Base-by-base conservation (phyloP, 176 grass and related monocot species). In the Elaeis guineensis region DNA sequence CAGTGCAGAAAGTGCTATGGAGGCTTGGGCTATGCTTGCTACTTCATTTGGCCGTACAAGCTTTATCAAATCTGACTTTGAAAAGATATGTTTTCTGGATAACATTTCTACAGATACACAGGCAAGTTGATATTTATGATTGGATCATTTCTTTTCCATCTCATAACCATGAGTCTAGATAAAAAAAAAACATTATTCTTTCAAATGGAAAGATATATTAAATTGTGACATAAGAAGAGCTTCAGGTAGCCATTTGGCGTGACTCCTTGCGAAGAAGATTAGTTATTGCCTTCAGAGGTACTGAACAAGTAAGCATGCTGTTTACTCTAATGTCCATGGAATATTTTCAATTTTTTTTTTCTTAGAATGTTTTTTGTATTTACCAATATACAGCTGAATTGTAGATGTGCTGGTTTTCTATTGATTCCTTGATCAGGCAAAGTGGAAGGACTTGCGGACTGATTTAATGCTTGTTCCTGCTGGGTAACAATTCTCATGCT, bases 31-130 rank as follows among this genome's bases (percentile, higher is more conserved):
- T 70, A 87, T 96, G 91, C 83, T 96, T 71, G 80, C 91, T 63
- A 87, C 71, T 75, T 96, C 91, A 78, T 52, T 96, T 60, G 91
- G 86, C 25, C 83, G 80, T 78, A 72, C 49, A 35, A 96, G 91
- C 90, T 90, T 90, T 78, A 96, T 96, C 62, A 96, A 87, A 72
- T 96, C 91, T 29, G 80, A 96, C 69, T 96, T 96, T 64, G 86
- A 87, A 70, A 96, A 96, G 83, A 90, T 96, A 73, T 90, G 83
- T 55, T 96, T 87, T 87, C 83, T 96, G 5, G 86, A 96, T 65
- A 96, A 96, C 79, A 21, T 51, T 74, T 82, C 86, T 24, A 90
- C 86, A 26, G 86, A 96, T 30, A 90, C 91, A 62, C 83, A 96
- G 79, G 91, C 73, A 71, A 79, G 61, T 49, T 57, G 35, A 52